phyloP scores from a whole-genome alignment of 345 rosid genomes.

The Luvunga scandens region DNA sequence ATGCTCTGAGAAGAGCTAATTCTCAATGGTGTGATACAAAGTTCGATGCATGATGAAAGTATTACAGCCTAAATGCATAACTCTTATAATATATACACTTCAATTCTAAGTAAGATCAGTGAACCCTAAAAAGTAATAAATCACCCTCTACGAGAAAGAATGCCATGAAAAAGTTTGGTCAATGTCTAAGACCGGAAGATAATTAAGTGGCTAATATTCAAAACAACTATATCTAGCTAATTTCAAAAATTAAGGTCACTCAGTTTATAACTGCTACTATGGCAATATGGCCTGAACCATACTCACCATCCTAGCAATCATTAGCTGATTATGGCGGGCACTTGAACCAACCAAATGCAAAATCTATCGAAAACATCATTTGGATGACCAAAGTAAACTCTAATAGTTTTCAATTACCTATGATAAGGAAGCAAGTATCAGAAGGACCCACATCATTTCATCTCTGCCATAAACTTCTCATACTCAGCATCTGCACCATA shows the following conservation, averaged over 20 bases:
- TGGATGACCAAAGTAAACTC: neutral
- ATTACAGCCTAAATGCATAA: neutral
- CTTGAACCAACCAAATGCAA: constrained; percentile 3
- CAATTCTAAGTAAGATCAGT: neutral
- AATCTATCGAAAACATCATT: neutral
- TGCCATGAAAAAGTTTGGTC: neutral
- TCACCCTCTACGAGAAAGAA: neutral
- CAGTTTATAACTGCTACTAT: neutral
- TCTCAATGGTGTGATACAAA: neutral
- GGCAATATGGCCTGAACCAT: neutral
- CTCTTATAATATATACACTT: neutral
- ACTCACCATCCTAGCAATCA: neutral
- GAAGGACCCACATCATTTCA: constrained; percentile 55
- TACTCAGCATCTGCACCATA: constrained; percentile 83
- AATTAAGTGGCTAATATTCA: neutral
- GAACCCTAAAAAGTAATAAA: neutral
- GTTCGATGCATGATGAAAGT: neutral
- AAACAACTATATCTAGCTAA: neutral
- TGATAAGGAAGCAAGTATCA: constrained; percentile 12
- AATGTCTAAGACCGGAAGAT: neutral
- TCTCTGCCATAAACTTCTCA: constrained; percentile 97
- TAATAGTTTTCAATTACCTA: constrained; percentile 46
- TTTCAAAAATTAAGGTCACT: neutral
- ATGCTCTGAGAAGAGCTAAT: neutral
- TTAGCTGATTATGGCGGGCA: neutral